A percentile compares a stretch with the other conserved stretches of the same genome.
phyloP scores from a whole-genome alignment of 345 rosid genomes.

The Gossypium turneri region DNA sequence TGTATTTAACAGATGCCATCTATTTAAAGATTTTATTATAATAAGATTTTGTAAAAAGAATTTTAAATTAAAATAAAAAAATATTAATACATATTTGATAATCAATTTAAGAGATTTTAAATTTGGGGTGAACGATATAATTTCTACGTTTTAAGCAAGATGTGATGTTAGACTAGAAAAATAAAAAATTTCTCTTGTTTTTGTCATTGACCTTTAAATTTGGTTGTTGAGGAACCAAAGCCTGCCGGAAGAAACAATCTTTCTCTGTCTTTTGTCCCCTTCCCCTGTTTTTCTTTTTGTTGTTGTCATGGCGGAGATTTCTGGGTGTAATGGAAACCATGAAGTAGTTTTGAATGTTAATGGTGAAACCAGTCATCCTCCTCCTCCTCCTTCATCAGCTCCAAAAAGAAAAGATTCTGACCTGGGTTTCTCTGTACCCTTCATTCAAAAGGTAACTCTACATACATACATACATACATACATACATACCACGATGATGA shows the following conservation, averaged over 20 bases:
- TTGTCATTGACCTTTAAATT: neutral
- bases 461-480: neutral
- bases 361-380: constrained; percentile 20
- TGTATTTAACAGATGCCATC: too few relatives aligned
- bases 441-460: constrained; percentile 66
- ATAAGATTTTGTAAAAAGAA: too few relatives aligned
- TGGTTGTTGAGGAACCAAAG: neutral
- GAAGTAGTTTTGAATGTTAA: constrained; percentile 50
- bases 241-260: neutral
- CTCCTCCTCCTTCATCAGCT: constrained; percentile 24
- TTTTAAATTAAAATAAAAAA: too few relatives aligned
- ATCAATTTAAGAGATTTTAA: too few relatives aligned
- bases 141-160: too few relatives aligned
- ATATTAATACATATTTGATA: too few relatives aligned
- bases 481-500: neutral
- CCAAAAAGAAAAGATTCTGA: constrained; percentile 38
- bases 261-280: neutral
- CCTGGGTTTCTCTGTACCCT: constrained; percentile 51
- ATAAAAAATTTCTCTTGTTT: neutral
- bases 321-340: constrained; percentile 28
- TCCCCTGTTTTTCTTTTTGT: neutral
- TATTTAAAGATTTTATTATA: too few relatives aligned
- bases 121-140: too few relatives aligned
- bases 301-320: constrained; percentile 46
- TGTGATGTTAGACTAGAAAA: too few relatives aligned